Conservation (phyloP, 208 protist genomes). For the Acanthamoeba triangularis region DNA sequence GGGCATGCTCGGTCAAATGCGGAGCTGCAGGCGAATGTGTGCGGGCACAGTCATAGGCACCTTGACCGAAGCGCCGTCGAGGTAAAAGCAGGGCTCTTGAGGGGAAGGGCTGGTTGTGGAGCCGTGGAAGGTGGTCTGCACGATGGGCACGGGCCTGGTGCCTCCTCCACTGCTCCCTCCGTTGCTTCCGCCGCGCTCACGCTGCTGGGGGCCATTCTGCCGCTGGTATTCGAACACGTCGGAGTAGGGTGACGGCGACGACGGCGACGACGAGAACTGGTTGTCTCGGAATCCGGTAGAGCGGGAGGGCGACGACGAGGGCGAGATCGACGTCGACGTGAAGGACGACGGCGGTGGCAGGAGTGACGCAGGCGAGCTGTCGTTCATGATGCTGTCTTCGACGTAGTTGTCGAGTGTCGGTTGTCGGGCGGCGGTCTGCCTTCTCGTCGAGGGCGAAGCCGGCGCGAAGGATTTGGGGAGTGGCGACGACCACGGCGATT, state of each 20-base stretch:
- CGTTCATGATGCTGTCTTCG: not conserved
- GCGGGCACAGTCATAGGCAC: not conserved
- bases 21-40: not conserved
- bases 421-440: not conserved
- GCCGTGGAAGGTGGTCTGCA: not conserved
- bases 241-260: not conserved
- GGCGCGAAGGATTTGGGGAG: not conserved
- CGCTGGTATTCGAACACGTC: conserved; percentile 8
- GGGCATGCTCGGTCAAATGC: not conserved
- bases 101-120: not conserved
- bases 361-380: not conserved
- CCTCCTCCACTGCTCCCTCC: not conserved
- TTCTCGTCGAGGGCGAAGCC: not conserved
- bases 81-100: not conserved
- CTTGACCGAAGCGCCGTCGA: not conserved
- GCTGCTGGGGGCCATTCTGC: not conserved
- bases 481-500: conserved; percentile 7
- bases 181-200: not conserved
- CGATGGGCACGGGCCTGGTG: not conserved
- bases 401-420: not conserved
- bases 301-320: not conserved
- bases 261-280: not conserved
- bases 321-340: not conserved
- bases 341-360: not conserved
- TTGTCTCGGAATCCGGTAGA: not conserved